Evolutionary conservation across 1,284 basidiomycete species (phyloP).

Genomic region (Porphyrellus sp.): DNA sequence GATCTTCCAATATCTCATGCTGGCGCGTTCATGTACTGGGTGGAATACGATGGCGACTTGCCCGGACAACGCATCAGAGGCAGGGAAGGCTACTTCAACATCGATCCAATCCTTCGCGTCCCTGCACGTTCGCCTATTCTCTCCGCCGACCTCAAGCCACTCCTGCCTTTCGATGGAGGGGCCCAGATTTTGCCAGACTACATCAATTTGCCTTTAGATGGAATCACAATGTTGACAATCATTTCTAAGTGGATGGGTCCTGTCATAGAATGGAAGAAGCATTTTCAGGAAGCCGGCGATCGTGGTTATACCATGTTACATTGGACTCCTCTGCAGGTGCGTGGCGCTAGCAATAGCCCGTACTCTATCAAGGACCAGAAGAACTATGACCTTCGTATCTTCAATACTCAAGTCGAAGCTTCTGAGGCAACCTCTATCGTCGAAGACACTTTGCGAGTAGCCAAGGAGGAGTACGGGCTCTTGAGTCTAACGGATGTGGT

Average conservation of each 20-base stretch:
- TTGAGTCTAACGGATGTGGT: conserved; percentile 91
- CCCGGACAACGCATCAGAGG: conserved; percentile 66
- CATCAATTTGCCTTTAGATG: conserved; percentile 77
- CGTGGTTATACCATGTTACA: conserved; percentile 96
- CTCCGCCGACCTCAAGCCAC: conserved; percentile 48
- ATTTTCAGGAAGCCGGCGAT: conserved; percentile 79
- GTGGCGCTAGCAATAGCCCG: conserved; percentile 84
- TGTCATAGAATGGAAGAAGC: conserved; percentile 68
- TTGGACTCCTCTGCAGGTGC: conserved; percentile 88
- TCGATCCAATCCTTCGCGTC: conserved; percentile 82
- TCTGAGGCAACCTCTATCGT: conserved; percentile 58
- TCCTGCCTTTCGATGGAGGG: conserved; percentile 49
- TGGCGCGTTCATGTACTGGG: conserved; percentile 90
- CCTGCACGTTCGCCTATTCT: conserved; percentile 75
- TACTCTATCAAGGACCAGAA: conserved; percentile 90
- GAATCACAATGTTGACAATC: conserved; percentile 80
- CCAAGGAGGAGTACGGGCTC: conserved; percentile 82
- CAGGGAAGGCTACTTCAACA: conserved; percentile 90
- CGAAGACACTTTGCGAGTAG: conserved; percentile 61
- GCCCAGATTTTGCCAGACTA: conserved; percentile 47
- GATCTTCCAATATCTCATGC: conserved; percentile 93
- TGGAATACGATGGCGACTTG: conserved; percentile 77
- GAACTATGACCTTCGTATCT: conserved; percentile 74
- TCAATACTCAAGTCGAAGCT: conserved; percentile 45
- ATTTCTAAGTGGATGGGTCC: conserved; percentile 98